These are phyloP conservation scores for Cryptosporidium meleagridis DNA, from an alignment of 169 alveolate genomes.

Conservation along the genomic window DNA sequence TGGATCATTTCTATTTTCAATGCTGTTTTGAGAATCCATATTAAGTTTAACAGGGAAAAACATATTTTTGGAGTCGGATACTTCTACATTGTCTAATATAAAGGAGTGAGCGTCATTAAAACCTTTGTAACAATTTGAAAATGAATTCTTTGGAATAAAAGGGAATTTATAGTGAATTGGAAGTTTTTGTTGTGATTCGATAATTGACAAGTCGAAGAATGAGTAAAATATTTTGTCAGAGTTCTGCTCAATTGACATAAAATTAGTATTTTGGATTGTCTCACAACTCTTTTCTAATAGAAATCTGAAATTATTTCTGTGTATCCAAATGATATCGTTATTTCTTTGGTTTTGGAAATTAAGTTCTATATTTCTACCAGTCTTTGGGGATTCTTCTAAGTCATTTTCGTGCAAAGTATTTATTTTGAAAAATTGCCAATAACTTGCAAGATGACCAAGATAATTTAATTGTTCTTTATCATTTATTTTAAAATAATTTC, in stretches of 20 bases:
- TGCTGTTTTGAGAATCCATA: background rate
- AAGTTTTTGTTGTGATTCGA: background rate
- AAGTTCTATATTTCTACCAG: background rate
- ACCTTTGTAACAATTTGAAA: background rate
- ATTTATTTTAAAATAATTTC: background rate
- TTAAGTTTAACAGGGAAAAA: slow-evolving; percentile 18
- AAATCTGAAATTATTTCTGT: slow-evolving; percentile 30
- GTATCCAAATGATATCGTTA: slow-evolving; percentile 44
- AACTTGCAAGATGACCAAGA: slow-evolving; percentile 57
- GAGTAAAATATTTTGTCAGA: slow-evolving; percentile 50
- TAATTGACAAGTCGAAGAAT: slow-evolving; percentile 8
- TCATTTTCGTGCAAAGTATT: slow-evolving; percentile 5
- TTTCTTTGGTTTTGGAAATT: background rate
- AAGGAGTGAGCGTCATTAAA: background rate
- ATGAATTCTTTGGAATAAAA: background rate
- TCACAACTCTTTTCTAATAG: slow-evolving; percentile 11
- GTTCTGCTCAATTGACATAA: background rate
- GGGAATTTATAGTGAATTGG: slow-evolving; percentile 38
- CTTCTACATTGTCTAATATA: background rate
- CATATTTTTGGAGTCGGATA: slow-evolving; percentile 2
- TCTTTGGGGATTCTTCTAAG: background rate
- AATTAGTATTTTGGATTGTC: background rate
- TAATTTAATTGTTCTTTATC: slow-evolving; percentile 6
- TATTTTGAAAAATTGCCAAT: slow-evolving; percentile 58
- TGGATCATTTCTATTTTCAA: background rate